A percentile compares a stretch with the other conserved stretches of the same genome.
phyloP scores from a whole-genome alignment of 495 filamentous ascomycete genomes.

The Penicillium bialowiezense region DNA sequence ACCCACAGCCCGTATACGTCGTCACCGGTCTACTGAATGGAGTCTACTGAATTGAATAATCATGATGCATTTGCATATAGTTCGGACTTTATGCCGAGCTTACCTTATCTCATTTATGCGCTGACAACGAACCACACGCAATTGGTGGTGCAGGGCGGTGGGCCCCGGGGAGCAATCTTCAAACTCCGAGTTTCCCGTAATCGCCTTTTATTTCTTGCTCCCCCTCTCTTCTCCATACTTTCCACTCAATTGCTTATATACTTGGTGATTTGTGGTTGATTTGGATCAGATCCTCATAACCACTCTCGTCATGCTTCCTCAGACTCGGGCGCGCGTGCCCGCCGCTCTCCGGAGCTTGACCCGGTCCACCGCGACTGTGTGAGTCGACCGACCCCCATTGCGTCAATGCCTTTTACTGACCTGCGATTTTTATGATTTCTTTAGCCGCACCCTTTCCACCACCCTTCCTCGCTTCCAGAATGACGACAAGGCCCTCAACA shows the following conservation, averaged over 20 bases:
- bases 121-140: constrained; percentile 1
- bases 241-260: constrained; percentile 5
- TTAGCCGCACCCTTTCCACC: constrained; percentile 48
- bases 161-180: constrained; percentile 22
- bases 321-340: constrained; percentile 41
- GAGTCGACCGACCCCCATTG: constrained; percentile 4
- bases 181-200: constrained; percentile 30
- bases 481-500: constrained; percentile 59
- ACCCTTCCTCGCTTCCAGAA: constrained; percentile 44
- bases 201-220: constrained; percentile 20
- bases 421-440: neutral
- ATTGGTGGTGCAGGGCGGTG: constrained; percentile 3
- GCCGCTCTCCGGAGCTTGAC: constrained; percentile 40
- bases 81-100: neutral
- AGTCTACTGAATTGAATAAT: too few species aligned
- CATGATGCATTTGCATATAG: neutral
- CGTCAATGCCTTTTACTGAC: constrained; percentile 12
- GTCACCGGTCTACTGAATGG: too few species aligned
- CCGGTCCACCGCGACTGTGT: constrained; percentile 21
- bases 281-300: constrained; percentile 8
- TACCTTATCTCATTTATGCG: neutral
- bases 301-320: constrained; percentile 37
- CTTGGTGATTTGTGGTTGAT: constrained; percentile 11
- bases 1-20: too few species aligned
- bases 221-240: constrained; percentile 15